phyloP scores from a whole-genome alignment of 192 early-diverging fungal genomes.

The Coemansia umbellata region DNA sequence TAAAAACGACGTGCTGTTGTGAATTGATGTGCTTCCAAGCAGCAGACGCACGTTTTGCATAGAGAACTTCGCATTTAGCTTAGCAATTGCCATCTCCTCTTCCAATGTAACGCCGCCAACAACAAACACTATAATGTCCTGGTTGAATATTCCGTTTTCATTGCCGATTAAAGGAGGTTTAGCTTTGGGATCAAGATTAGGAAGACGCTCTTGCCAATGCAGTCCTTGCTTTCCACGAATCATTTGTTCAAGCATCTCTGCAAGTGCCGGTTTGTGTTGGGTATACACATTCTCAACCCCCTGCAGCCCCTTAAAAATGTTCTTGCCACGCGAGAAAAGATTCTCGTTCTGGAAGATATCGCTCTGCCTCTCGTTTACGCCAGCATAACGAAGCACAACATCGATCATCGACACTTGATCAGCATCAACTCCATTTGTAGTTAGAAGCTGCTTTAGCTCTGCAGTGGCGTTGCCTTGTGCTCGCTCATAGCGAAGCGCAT shows the following conservation, averaged over 20 bases:
- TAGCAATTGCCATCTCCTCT: constrained; percentile 81
- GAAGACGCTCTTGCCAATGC: constrained; percentile 54
- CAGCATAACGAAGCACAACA: constrained; percentile 73
- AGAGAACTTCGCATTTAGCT: constrained; percentile 67
- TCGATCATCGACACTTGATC: constrained; percentile 67
- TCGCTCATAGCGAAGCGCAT: constrained; percentile 91
- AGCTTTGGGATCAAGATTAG: constrained; percentile 35
- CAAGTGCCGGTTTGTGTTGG: constrained; percentile 86
- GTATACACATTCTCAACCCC: constrained; percentile 99
- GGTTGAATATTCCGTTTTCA: constrained; percentile 61
- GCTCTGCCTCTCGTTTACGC: constrained; percentile 74
- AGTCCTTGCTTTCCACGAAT: constrained; percentile 62
- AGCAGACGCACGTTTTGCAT: constrained; percentile 76
- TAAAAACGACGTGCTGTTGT: constrained; percentile 61
- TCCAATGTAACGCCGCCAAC: constrained; percentile 94
- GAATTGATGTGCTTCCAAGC: constrained; percentile 89
- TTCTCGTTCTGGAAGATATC: constrained; percentile 88
- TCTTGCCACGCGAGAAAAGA: constrained; percentile 78
- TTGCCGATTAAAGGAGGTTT: constrained; percentile 23
- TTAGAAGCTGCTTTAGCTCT: constrained; percentile 72
- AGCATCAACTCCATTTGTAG: constrained; percentile 66
- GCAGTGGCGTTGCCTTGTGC: constrained; percentile 64
- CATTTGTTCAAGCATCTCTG: constrained; percentile 70
- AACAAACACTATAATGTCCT: constrained; percentile 95
- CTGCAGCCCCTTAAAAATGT: constrained; percentile 91